phyloP scores from a whole-genome alignment of 257 asterid species.

The Orobanche coerulescens region DNA sequence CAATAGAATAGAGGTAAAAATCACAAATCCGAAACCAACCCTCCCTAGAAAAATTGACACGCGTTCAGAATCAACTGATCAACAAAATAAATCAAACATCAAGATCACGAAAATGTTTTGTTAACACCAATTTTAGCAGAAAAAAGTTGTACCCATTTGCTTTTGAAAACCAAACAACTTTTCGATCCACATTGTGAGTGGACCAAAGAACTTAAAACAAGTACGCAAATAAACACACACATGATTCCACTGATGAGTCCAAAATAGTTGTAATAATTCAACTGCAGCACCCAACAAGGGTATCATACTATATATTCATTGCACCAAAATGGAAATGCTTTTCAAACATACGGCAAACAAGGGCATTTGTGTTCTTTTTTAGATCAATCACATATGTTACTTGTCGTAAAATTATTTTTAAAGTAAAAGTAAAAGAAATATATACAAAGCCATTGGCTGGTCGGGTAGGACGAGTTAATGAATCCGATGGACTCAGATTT shows the following conservation, averaged over 20 bases:
- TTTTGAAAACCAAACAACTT: conserved; percentile 26
- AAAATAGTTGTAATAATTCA: conserved; percentile 24
- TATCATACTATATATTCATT: conserved; percentile 16
- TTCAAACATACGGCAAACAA: conserved; percentile 10
- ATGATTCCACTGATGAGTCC: conserved; percentile 14
- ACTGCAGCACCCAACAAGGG: conserved; percentile 26
- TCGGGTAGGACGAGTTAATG: too few relatives aligned
- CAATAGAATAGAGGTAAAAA: too few relatives aligned
- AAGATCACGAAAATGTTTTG: conserved; percentile 26
- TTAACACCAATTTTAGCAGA: conserved; percentile 24
- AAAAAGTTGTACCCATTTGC: conserved; percentile 25
- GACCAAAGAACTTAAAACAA: conserved; percentile 22
- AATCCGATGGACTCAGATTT: too few relatives aligned
- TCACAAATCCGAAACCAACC: too few relatives aligned
- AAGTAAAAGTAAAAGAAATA: too few relatives aligned
- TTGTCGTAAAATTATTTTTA: too few relatives aligned
- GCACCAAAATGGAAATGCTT: conserved; percentile 20
- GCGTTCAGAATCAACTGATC: conserved; percentile 3
- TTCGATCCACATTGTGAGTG: conserved; percentile 29
- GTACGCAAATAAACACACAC: conserved; percentile 22
- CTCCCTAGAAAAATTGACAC: conserved; percentile 23
- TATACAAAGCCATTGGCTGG: too few relatives aligned
- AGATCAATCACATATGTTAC: too few relatives aligned
- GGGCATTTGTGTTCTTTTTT: too few relatives aligned
- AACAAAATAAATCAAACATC: conserved; percentile 2